phyloP scores from a whole-genome alignment of 2,329 filamentous ascomycete species.

The Claviceps fusiformis region DNA sequence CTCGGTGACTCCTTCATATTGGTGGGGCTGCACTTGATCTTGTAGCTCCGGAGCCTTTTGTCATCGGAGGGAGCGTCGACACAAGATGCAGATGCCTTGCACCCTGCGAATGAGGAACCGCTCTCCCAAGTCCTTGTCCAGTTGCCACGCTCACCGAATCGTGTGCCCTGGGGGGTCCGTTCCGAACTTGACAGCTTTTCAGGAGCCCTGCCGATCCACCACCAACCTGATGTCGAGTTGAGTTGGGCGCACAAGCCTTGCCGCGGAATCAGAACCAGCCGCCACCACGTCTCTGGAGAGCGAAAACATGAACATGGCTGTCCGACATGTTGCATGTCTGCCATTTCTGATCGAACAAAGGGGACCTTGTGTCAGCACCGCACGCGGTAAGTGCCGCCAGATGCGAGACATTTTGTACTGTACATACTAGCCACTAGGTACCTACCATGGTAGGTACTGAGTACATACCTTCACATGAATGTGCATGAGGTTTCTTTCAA shows the following conservation, averaged over 20 bases:
- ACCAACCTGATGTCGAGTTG: background rate
- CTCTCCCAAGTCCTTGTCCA: too few species aligned
- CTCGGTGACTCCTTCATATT: background rate
- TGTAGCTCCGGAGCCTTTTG: background rate
- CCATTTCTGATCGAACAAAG: background rate
- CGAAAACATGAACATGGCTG: background rate
- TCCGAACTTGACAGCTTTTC: background rate
- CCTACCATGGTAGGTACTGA: background rate
- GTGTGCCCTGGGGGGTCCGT: background rate
- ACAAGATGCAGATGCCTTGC: background rate
- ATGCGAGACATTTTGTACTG: too few species aligned
- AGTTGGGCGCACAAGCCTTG: background rate
- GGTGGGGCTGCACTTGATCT: background rate
- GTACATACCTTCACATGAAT: background rate
- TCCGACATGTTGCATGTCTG: background rate
- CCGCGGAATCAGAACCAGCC: constrained; percentile 3
- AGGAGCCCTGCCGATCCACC: background rate
- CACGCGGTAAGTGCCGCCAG: background rate
- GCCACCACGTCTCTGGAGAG: background rate
- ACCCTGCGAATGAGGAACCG: background rate
- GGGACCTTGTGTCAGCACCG: too few species aligned
- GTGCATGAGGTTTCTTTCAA: too few species aligned
- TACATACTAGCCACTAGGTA: background rate
- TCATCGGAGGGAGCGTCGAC: background rate
- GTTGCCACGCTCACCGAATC: background rate